A percentile compares a stretch with the other conserved stretches of the same genome.
Evolutionary conservation across 2,329 filamentous ascomycete species (phyloP).

Genomic region (Ophiostoma sp.): DNA sequence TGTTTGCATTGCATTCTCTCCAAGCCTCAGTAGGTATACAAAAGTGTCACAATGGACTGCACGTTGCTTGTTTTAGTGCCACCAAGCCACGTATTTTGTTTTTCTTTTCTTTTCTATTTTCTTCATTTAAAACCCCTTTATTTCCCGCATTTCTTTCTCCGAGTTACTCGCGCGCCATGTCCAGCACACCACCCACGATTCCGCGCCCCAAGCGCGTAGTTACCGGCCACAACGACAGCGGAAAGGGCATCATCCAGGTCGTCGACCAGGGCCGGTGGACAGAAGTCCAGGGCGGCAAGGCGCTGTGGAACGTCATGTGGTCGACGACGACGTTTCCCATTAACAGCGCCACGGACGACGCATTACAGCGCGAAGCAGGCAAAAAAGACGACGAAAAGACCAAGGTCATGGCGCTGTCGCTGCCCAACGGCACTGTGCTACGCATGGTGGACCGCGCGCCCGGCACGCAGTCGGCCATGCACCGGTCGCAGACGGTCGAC

Average conservation of each 20-base stretch:
- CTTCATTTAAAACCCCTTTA: neutral
- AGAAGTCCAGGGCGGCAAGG: constrained; percentile 5
- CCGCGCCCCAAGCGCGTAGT: constrained; percentile 14
- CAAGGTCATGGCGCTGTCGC: constrained; percentile 46
- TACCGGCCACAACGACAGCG: neutral
- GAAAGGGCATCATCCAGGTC: neutral
- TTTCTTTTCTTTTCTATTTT: neutral
- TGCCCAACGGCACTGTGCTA: constrained; percentile 54
- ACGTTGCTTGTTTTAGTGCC: neutral
- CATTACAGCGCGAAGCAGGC: neutral
- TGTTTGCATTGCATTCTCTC: neutral
- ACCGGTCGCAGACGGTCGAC: constrained; percentile 49
- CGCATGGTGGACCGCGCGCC: constrained; percentile 13
- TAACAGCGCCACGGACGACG: neutral
- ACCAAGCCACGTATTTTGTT: neutral
- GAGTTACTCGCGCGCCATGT: neutral
- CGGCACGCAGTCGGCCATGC: constrained; percentile 37
- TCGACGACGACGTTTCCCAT: constrained; percentile 10
- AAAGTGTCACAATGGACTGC: neutral
- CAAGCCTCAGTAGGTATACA: neutral
- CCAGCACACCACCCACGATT: neutral
- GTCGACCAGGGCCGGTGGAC: constrained; percentile 10
- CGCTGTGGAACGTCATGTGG: constrained; percentile 8
- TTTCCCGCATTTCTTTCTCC: neutral
- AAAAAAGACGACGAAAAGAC: constrained; percentile 27